Percentiles rank a stretch among this genome's conserved stretches.
phyloP scores from a whole-genome alignment of 1,139 yeast genomes.

The Pneumocystis jirovecii region DNA sequence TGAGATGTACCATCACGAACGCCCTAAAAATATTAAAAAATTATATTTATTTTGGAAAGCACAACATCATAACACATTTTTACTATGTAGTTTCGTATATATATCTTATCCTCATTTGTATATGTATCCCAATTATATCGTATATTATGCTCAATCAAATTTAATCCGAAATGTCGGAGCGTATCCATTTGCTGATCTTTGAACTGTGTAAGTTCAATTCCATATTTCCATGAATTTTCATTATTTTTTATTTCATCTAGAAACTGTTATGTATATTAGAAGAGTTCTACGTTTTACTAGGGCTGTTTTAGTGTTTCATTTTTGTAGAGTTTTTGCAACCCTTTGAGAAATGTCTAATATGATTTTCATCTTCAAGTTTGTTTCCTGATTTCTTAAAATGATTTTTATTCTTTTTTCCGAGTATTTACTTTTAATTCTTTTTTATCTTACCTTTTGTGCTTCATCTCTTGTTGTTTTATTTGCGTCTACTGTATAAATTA shows the following conservation, averaged over 20 bases:
- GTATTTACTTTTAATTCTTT: not conserved
- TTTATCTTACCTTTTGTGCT: not conserved
- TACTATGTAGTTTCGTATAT: constrained; percentile 71
- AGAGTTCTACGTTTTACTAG: not conserved
- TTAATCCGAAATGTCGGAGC: constrained; percentile 81
- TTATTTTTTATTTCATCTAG: not conserved
- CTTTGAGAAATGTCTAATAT: not conserved
- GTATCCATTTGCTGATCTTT: constrained; percentile 42
- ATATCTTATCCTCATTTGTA: constrained; percentile 49
- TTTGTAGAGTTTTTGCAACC: not conserved
- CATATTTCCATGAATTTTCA: constrained; percentile 3
- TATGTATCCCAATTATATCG: constrained; percentile 38
- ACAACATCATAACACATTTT: constrained; percentile 56
- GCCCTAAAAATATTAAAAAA: constrained; percentile 2
- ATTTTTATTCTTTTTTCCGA: not conserved
- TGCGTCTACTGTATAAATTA: not conserved
- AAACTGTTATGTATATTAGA: not conserved
- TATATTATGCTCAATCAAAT: constrained; percentile 61
- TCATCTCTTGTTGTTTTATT: not conserved
- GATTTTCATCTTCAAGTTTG: not conserved
- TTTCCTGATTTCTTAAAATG: not conserved
- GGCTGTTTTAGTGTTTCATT: not conserved
- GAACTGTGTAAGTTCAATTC: constrained; percentile 28
- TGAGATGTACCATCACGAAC: constrained; percentile 3
- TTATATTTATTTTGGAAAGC: not conserved